These are phyloP conservation scores for Lactarius vividus DNA, from an alignment of 768 basidiomycete genomes.

Conservation along the genomic window DNA sequence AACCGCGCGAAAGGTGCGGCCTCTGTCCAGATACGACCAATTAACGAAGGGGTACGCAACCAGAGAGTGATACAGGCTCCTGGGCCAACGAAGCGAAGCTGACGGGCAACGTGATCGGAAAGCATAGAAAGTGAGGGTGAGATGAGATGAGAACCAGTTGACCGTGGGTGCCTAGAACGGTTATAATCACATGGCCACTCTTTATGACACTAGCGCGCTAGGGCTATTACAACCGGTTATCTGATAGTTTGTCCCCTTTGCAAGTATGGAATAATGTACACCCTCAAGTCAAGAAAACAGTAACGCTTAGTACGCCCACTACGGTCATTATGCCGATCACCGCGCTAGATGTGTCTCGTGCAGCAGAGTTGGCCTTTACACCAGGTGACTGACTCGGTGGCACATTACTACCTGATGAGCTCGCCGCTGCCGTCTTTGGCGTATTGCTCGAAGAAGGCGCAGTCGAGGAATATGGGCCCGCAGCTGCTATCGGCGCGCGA, in stretches of 20 bases:
- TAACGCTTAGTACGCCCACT: conserved; percentile 48
- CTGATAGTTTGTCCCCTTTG: conserved; percentile 17
- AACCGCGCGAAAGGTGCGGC: conserved; percentile 56
- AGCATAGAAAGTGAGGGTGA: conserved; percentile 10
- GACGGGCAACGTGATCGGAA: conserved; percentile 51
- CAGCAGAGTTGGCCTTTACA: conserved; percentile 34
- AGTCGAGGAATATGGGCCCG: neutral
- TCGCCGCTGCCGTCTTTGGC: conserved; percentile 8
- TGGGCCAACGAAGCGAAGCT: conserved; percentile 76
- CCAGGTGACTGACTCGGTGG: conserved; percentile 30
- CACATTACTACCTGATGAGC: neutral
- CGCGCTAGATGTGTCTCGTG: conserved; percentile 35
- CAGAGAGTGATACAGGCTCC: conserved; percentile 62
- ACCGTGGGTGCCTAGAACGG: neutral
- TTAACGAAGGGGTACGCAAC: conserved; percentile 52
- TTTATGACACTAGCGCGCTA: neutral
- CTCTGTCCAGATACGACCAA: conserved; percentile 44
- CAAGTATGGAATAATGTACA: neutral
- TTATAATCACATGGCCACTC: conserved; percentile 20
- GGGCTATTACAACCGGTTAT: neutral
- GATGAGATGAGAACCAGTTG: neutral
- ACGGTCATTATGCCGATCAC: conserved; percentile 47
- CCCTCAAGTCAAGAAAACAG: conserved; percentile 39
- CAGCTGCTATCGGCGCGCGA: neutral
- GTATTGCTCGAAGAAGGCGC: neutral